Percentiles rank a stretch among this genome's conserved stretches.
phyloP scores from a whole-genome alignment of 805 yeast genomes.

The Starmerella stellata region DNA sequence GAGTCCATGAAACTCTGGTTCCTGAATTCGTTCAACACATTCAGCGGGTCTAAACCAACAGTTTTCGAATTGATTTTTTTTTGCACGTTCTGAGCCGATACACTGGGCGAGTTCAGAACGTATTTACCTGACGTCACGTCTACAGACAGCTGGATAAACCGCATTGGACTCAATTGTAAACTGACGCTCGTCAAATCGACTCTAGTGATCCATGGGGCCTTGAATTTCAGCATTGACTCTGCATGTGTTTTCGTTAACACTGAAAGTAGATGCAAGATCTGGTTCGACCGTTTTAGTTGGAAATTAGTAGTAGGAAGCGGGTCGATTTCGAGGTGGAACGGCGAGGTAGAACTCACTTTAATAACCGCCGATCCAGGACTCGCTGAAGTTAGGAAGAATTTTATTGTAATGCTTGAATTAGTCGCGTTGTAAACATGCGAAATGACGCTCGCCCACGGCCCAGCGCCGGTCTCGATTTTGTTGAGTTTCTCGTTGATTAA shows the following conservation, averaged over 20 bases:
- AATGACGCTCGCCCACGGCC: slow-evolving; percentile 42
- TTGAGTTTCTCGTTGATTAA: slow-evolving; percentile 40
- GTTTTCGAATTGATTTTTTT: slow-evolving; percentile 10
- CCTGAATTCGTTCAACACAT: slow-evolving; percentile 30
- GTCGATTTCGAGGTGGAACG: slow-evolving; percentile 1
- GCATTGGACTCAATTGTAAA: slow-evolving; percentile 7
- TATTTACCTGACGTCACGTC: slow-evolving; percentile 16
- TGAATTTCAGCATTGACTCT: slow-evolving; percentile 2
- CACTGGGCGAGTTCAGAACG: slow-evolving; percentile 8
- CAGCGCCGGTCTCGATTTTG: slow-evolving; percentile 27
- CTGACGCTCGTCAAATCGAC: slow-evolving; percentile 2
- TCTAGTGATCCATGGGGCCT: slow-evolving; percentile 10
- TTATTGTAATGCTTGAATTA: slow-evolving; percentile 34
- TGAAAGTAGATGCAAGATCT: slow-evolving; percentile 1
- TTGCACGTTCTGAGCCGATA: slow-evolving; percentile 6
- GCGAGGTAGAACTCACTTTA: slow-evolving; percentile 2
- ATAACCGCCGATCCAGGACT: slow-evolving; percentile 4
- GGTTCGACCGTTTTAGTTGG: slow-evolving; percentile 5
- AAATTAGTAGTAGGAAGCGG: slow-evolving; percentile 11
- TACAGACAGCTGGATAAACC: slow-evolving; percentile 14
- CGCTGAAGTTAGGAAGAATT: slow-evolving; percentile 39
- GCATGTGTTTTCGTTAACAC: slow-evolving; percentile 12
- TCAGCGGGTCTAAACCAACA: slow-evolving; percentile 18
- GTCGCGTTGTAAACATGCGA: slow-evolving; percentile 38
- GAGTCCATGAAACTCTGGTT: slow-evolving; percentile 34